Evolutionary conservation across 345 rosid genomes (phyloP), one percentile per base, ranked within the genome.

Genomic region (Populus pruinosa): DNA sequence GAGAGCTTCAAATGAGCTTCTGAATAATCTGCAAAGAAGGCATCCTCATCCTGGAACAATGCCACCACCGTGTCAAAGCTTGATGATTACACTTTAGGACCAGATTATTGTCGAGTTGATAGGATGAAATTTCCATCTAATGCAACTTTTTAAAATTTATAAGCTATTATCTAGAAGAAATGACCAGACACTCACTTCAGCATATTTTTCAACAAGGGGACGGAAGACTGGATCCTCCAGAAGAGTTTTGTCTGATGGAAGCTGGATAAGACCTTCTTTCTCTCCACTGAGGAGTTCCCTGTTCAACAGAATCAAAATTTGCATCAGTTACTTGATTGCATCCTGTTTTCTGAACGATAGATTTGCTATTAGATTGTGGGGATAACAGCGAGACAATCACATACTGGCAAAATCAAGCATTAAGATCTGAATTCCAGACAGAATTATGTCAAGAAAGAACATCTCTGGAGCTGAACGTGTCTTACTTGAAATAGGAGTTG

Each of bases 1-100:
- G 84, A 81, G 25, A 81, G 84, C 75, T 81, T 81, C 75, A 81
- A 7, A 73, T 81, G 81, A 59, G 78, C 81, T 69, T 81, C 81
- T 20, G 72, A 76, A 68, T 73, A 81, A 61, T 74, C 81, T 21
- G 50, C 78, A 62, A 81, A 77, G 67, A 81, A 81, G 6, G 72
- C 84, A 73, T 81, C 81, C 66, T 81, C 81, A 14, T 77, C 78
- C 80, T 73, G 59, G 31, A 36, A 6, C 23, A 31, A 56, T 47
- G 2, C 12, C 23, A 71, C 21, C 31, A 78, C 1, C 9, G 16
- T 8, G 21, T 53, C 59, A 53, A 20, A 55, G 23, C 20, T 21
- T 18, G 59, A 53, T 6, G 7, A 53, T 53, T 55, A 21, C 61
- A 55, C 25, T 55, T 55, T 20, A 6, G 61, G 61, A 53, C 9